These are phyloP conservation scores for Biancaea sappan DNA, from an alignment of 306 rosid species.

Conservation along the genomic window DNA sequence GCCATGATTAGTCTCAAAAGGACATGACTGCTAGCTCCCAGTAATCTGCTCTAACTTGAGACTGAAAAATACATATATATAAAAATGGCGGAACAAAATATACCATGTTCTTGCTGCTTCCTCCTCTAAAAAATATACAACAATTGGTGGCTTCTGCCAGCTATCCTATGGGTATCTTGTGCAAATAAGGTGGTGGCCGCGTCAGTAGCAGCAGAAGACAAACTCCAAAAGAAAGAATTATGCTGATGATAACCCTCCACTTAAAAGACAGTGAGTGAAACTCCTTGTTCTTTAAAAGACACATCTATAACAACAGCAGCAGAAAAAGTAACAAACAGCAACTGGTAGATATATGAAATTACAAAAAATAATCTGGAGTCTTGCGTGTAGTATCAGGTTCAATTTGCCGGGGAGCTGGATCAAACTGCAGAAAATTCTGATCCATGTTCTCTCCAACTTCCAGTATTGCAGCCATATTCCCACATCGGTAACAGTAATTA, in stretches of 20 bases:
- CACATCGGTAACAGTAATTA: conserved; percentile 97
- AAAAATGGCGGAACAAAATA: conserved; percentile 52
- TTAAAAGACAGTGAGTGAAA: conserved; percentile 38
- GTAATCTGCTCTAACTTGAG: conserved; percentile 45
- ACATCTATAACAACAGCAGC: conserved; percentile 65
- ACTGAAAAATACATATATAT: conserved; percentile 21
- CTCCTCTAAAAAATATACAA: conserved; percentile 69
- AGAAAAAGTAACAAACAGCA: conserved; percentile 58
- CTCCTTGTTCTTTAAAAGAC: conserved; percentile 55
- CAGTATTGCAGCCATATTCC: conserved; percentile 98
- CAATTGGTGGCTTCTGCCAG: conserved; percentile 58
- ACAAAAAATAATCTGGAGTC: conserved; percentile 99
- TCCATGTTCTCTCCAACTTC: conserved; percentile 98
- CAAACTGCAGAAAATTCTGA: conserved; percentile 97
- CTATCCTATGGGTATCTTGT: conserved; percentile 58
- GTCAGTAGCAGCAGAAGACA: conserved; percentile 38
- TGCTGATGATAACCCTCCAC: conserved; percentile 63
- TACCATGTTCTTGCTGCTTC: conserved; percentile 69
- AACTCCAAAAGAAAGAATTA: conserved; percentile 77
- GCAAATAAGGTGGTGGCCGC: conserved; percentile 53
- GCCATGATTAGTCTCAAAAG: conserved; percentile 30
- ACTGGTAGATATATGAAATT: conserved; percentile 49
- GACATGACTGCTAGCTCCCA: conserved; percentile 35
- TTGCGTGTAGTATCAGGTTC: conserved; percentile 98
- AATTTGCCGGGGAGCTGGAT: conserved; percentile 97